phyloP scores from a whole-genome alignment of 345 rosid species.

The Eucalyptus coolabah region DNA sequence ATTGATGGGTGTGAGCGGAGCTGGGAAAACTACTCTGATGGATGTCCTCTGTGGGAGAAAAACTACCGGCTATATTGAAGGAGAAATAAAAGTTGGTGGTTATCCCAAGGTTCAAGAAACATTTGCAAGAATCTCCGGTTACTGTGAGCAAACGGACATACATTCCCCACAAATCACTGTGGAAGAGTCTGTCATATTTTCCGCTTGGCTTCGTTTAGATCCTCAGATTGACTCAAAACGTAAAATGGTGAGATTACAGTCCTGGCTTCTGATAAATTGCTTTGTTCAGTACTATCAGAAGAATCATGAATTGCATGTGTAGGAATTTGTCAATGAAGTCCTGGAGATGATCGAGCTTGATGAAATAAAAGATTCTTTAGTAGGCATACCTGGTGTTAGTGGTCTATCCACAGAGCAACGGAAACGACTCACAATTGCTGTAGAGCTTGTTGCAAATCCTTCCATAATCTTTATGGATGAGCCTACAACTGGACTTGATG shows the following conservation, averaged over 20 bases:
- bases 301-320: not conserved
- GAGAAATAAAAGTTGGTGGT: slow-evolving; percentile 58
- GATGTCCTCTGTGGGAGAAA: slow-evolving; percentile 44
- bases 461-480: slow-evolving; percentile 84
- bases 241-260: slow-evolving; percentile 29
- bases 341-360: slow-evolving; percentile 67
- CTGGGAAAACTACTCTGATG: not conserved
- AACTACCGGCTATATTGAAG: slow-evolving; percentile 61
- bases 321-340: slow-evolving; percentile 70
- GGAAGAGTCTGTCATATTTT: slow-evolving; percentile 61
- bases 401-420: slow-evolving; percentile 83
- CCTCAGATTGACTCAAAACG: slow-evolving; percentile 34
- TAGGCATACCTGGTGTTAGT: slow-evolving; percentile 43
- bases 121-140: slow-evolving; percentile 74
- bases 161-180: slow-evolving; percentile 72
- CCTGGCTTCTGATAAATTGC: not conserved
- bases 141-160: slow-evolving; percentile 75
- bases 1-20: not conserved
- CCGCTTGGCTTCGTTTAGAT: slow-evolving; percentile 75
- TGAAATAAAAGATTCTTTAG: slow-evolving; percentile 51
- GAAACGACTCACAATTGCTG: slow-evolving; percentile 66
- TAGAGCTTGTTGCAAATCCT: slow-evolving; percentile 79
- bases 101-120: slow-evolving; percentile 62
- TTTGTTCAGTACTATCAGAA: not conserved
- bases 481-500: slow-evolving; percentile 80